phyloP scores from a whole-genome alignment of 345 rosid genomes.

The Hibiscus trionum region DNA sequence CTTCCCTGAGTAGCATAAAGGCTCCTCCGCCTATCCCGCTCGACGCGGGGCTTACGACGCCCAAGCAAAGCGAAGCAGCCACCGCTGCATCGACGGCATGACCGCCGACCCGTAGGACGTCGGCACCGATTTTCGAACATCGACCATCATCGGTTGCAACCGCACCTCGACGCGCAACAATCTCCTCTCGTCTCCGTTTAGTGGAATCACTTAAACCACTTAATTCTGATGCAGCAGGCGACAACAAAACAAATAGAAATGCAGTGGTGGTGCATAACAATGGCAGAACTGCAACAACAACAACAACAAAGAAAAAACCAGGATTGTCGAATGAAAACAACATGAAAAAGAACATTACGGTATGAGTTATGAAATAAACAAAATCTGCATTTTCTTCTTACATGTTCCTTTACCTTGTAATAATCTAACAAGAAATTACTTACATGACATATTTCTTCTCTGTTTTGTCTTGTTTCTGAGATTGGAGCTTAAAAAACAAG shows the following conservation, averaged over 20 bases:
- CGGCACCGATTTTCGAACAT: conserved; percentile 40
- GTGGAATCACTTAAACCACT: neutral
- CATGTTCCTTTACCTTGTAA: no score
- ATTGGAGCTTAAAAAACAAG: neutral
- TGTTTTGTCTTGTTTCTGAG: neutral
- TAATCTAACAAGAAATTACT: neutral
- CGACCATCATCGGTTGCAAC: conserved; percentile 34
- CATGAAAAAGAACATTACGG: neutral
- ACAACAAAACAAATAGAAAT: conserved; percentile 5
- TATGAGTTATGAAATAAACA: no score
- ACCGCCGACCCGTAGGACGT: conserved; percentile 41
- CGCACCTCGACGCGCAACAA: conserved; percentile 2
- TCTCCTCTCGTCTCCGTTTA: conserved; percentile 14
- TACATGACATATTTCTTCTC: neutral
- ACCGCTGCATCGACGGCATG: conserved; percentile 55
- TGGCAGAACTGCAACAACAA: conserved; percentile 6
- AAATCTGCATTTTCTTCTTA: no score
- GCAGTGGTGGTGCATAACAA: neutral
- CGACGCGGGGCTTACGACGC: conserved; percentile 54
- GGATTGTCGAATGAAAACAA: neutral
- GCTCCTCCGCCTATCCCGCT: conserved; percentile 66
- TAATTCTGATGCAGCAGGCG: neutral
- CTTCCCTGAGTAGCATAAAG: conserved; percentile 34
- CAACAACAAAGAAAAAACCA: neutral
- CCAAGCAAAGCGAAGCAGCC: conserved; percentile 47